Percentiles rank a stretch among this genome's conserved stretches.
Evolutionary conservation across 1,284 basidiomycete genomes (phyloP).

Genomic region (Retiboletus flavoniger): DNA sequence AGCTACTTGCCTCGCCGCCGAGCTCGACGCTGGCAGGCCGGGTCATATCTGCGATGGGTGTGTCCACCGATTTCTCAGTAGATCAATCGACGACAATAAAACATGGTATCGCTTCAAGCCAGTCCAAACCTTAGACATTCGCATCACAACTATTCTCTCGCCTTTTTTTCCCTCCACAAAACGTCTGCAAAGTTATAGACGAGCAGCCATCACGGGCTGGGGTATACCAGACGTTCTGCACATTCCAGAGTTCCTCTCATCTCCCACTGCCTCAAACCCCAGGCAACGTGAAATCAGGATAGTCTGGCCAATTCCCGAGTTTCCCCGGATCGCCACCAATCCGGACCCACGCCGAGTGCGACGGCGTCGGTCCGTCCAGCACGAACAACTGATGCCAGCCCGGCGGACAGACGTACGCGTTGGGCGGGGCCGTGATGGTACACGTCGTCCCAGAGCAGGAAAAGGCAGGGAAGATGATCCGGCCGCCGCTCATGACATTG

Average conservation of each 20-base stretch:
- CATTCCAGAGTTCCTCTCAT: background rate
- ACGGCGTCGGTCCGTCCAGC: constrained; percentile 72
- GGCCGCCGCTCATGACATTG: constrained; percentile 65
- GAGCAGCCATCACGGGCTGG: background rate
- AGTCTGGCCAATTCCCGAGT: constrained; percentile 67
- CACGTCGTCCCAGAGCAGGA: constrained; percentile 60
- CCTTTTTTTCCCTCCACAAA: too few species aligned
- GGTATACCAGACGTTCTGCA: background rate
- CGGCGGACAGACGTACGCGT: constrained; percentile 64
- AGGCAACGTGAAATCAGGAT: constrained; percentile 61
- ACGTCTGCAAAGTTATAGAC: background rate
- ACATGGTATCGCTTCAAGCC: too few species aligned
- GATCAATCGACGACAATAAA: too few species aligned
- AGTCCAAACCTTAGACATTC: too few species aligned
- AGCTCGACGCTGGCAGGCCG: constrained; percentile 28
- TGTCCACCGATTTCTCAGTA: constrained; percentile 16
- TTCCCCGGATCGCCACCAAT: constrained; percentile 69
- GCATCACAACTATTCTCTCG: too few species aligned
- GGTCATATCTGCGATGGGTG: constrained; percentile 22
- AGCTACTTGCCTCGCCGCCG: constrained; percentile 15
- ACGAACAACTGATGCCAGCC: constrained; percentile 76
- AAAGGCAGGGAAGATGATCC: constrained; percentile 69
- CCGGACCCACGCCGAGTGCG: constrained; percentile 66
- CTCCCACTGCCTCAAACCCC: constrained; percentile 34
- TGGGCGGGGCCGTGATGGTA: constrained; percentile 67